Conservation (phyloP, 192 early-diverging fungal species). For the Dimargaris cristalligena region DNA sequence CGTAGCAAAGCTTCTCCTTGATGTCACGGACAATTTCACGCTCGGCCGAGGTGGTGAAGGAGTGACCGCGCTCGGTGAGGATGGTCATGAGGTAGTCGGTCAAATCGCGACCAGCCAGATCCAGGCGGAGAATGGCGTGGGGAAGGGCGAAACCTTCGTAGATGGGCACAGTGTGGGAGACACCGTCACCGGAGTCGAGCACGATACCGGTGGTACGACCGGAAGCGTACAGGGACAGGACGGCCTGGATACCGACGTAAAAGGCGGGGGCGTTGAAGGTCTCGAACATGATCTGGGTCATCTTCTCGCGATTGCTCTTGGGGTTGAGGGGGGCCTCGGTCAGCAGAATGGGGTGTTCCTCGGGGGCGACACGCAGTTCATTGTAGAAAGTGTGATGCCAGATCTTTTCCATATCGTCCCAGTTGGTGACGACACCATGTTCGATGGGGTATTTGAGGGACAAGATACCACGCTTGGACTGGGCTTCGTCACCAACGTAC, state of each 20-base stretch:
- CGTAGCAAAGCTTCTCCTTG: slow-evolving; percentile 46
- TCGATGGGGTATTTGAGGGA: slow-evolving; percentile 55
- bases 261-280: slow-evolving; percentile 44
- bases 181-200: slow-evolving; percentile 45
- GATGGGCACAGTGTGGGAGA: slow-evolving; percentile 43
- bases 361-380: slow-evolving; percentile 44
- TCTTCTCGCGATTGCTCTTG: slow-evolving; percentile 43
- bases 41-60: slow-evolving; percentile 36
- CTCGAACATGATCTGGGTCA: slow-evolving; percentile 46
- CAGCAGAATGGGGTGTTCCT: slow-evolving; percentile 42
- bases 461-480: slow-evolving; percentile 53
- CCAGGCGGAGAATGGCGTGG: slow-evolving; percentile 27
- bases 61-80: slow-evolving; percentile 41
- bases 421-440: slow-evolving; percentile 61
- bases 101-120: slow-evolving; percentile 31
- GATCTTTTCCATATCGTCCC: slow-evolving; percentile 65
- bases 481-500: slow-evolving; percentile 57
- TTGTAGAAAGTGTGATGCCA: slow-evolving; percentile 42
- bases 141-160: slow-evolving; percentile 41
- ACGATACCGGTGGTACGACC: slow-evolving; percentile 43
- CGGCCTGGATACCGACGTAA: slow-evolving; percentile 39
- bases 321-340: slow-evolving; percentile 48
- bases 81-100: slow-evolving; percentile 29
- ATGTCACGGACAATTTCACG: slow-evolving; percentile 47
- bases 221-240: slow-evolving; percentile 40